Evolutionary conservation across 768 basidiomycete species (phyloP), one percentile per base, ranked within the genome.

Genomic region (Russula earlei): DNA sequence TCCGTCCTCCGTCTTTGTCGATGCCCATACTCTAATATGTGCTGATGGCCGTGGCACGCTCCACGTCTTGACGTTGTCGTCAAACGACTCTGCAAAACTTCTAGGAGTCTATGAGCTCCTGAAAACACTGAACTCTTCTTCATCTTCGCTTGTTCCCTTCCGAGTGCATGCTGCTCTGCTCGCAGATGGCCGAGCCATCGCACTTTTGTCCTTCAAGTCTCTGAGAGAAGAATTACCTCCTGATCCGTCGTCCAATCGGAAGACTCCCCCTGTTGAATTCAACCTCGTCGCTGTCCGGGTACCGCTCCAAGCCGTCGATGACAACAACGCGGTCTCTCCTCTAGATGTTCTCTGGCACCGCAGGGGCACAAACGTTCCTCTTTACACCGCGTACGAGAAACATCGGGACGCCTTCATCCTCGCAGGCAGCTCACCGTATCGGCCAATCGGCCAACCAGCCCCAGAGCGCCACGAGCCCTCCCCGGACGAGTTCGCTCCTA

Each of bases 21-120:
- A 77, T 49, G 60, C 76, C 4, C 67, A 71, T 1, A 67, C 75
- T 10, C 71, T 78, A 37, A 71, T 87, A 36, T 74, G 85, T 49
- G 74, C 85, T 19, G 88, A 92, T 63, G 90, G 90, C 9, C 70
- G 73, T 61, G 87, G 87, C n/a, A 64, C 72, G 17, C 68, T 91
- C 29, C 86, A 88, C 59, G 71, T 82, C 14, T 70, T 91, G 42
- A 71, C 71, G 27, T 64, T 83, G 25, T 67, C 71, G 24, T 64
- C 70, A 15, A 55, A 63, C 11, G 74, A 70, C 2, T 54, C 70
- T 7, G 75, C 80, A 20, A 65, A 71, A 10, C 70, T 79, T 34
- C 65, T 82, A n/a, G 82, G 80, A 14, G 69, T 69, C 29, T 85
- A 77, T 64, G 76, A 77, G 41, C 68, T 85, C 31, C 47, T 60